phyloP scores from a whole-genome alignment of 805 yeast genomes.

The Nakazawaea pomicola region DNA sequence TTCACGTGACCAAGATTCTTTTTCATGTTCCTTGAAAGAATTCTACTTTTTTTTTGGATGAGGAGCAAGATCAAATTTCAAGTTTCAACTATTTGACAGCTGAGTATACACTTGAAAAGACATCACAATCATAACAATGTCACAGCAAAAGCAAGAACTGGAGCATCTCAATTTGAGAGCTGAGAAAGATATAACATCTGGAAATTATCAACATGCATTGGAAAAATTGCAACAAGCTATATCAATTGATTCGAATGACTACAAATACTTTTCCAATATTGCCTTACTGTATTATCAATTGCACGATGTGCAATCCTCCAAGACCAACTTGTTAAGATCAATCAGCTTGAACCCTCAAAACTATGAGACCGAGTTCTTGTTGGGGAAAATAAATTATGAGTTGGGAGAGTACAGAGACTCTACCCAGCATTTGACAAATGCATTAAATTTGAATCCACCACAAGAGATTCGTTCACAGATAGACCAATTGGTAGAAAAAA shows the following conservation, averaged over 20 bases:
- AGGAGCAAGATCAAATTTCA: too few species aligned
- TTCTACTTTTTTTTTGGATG: too few species aligned
- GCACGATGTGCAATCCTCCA: background rate
- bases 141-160: constrained; percentile 4
- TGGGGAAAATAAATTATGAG: constrained; percentile 7
- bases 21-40: too few species aligned
- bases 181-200: background rate
- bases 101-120: too few species aligned
- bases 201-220: background rate
- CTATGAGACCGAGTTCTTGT: constrained; percentile 4
- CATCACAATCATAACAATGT: too few species aligned
- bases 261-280: constrained; percentile 3
- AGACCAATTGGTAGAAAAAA: constrained; percentile 3
- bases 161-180: background rate
- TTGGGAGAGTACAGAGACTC: background rate
- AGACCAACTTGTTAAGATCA: background rate
- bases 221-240: background rate
- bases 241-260: constrained; percentile 1
- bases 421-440: constrained; percentile 3
- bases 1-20: too few species aligned
- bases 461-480: background rate
- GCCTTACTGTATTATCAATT: constrained; percentile 1
- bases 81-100: too few species aligned
- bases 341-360: constrained; percentile 1
- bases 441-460: constrained; percentile 5